phyloP scores from a whole-genome alignment of 768 basidiomycete genomes.

The Filobasidium wieringae region DNA sequence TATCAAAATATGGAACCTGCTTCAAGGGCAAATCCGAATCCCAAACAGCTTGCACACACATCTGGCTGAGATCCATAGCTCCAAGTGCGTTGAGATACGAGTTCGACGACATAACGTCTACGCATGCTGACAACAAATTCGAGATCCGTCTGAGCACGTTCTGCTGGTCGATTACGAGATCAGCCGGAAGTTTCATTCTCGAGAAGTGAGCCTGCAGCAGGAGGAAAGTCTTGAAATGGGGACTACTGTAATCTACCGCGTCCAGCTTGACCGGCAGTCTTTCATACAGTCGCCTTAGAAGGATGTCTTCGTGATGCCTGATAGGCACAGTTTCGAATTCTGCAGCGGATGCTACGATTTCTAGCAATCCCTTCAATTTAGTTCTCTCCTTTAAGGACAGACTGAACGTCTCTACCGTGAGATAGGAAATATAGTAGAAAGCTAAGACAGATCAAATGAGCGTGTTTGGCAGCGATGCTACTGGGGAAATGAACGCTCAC shows the following conservation, averaged over 20 bases:
- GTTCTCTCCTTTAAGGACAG: conserved; percentile 90
- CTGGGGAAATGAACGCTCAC: conserved; percentile 57
- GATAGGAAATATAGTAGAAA: conserved; percentile 49
- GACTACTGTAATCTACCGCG: conserved; percentile 71
- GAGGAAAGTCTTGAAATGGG: conserved; percentile 96
- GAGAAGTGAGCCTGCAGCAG: conserved; percentile 95
- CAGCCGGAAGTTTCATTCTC: conserved; percentile 78
- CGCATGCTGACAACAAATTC: conserved; percentile 82
- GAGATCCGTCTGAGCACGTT: conserved; percentile 80
- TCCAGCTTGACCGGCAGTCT: conserved; percentile 88
- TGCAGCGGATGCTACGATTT: conserved; percentile 91
- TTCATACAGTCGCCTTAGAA: conserved; percentile 83
- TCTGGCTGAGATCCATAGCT: conserved; percentile 95
- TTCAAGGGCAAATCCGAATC: conserved; percentile 89
- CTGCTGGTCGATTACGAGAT: conserved; percentile 81
- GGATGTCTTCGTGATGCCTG: conserved; percentile 66
- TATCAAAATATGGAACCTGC: conserved; percentile 92
- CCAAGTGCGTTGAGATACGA: conserved; percentile 87
- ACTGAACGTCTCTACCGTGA: conserved; percentile 93
- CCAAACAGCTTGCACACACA: conserved; percentile 98
- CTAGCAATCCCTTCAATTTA: conserved; percentile 89
- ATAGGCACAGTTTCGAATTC: conserved; percentile 94
- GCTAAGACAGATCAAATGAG: conserved; percentile 5
- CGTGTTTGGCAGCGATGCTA: not conserved
- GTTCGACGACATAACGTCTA: conserved; percentile 96